Evolutionary conservation across 441 rosid genomes (phyloP), one percentile per base, ranked within the genome.

Genomic region (Syzygium syzygioides): DNA sequence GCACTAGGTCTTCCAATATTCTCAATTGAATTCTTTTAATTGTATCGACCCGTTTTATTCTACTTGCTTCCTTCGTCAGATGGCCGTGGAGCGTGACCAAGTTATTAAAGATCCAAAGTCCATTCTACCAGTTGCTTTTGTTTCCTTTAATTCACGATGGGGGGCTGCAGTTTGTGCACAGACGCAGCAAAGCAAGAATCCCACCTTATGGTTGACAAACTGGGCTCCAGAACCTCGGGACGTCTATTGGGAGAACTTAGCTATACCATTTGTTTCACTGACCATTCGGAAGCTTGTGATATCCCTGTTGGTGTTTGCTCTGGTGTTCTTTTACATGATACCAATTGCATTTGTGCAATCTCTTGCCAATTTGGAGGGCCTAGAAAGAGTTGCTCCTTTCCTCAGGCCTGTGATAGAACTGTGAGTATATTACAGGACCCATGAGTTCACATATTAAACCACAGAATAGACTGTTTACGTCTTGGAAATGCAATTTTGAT

Each of bases 121-220:
- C 86, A 94, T 95, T 56, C 93, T 97, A 86, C 96, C 98, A 17
- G 98, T 98, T 76, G 90, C 98, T 56, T 97, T 98, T 91, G 98
- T 98, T 79, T 96, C 99, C 87, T 97, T 98, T 88, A 93, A 95
- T 89, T 97, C 98, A 30, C 94, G 99, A 7, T 97, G 99, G 99
- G 99, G 98, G 8, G 99, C 99, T 87, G 96, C 99, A 88, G 96
- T 98, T 88, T 98, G 99, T 93, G 99, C 99, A 88, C 98, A 98
- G 92, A 98, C 99, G 30, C 97, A 95, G 83, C 99, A 98, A 90
- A 95, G 99, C 95, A 95, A 92, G 94, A 98, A 96, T 86, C 98
- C 99, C 3, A 97, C 97, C 10, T 86, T 95, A 3, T 98, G 99
- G 99, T 90, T 98, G 92, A 98, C 99, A 68, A 92, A 95, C 92